These are phyloP conservation scores for Cordyceps farinosa DNA, from an alignment of 2,329 filamentous ascomycete genomes.

Conservation along the genomic window DNA sequence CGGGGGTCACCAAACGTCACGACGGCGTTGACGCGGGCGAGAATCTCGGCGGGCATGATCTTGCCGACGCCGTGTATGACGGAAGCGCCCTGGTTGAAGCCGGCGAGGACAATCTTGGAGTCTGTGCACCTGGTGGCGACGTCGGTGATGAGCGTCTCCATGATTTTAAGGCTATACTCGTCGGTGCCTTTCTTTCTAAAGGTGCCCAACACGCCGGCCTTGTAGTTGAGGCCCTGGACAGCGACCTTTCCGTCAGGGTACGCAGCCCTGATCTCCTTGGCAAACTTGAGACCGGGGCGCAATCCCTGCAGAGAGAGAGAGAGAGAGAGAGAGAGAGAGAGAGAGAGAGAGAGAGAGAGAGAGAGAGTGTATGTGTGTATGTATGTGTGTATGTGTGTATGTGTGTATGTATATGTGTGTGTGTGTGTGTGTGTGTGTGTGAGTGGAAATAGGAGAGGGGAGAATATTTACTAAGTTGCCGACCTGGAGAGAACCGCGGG, in stretches of 20 bases:
- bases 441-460: too few relatives aligned
- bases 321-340: background rate
- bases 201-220: slow-evolving; percentile 32
- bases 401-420: too few relatives aligned
- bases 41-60: slow-evolving; percentile 23
- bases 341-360: background rate
- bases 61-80: slow-evolving; percentile 28
- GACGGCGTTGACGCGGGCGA: slow-evolving; percentile 25
- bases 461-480: slow-evolving; percentile 21
- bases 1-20: slow-evolving; percentile 29
- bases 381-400: too few relatives aligned
- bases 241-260: slow-evolving; percentile 23
- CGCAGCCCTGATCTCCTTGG: slow-evolving; percentile 20
- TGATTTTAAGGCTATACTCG: background rate
- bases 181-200: slow-evolving; percentile 30
- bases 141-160: slow-evolving; percentile 28
- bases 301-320: slow-evolving; percentile 15
- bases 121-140: slow-evolving; percentile 36
- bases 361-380: too few relatives aligned
- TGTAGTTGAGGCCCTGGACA: slow-evolving; percentile 33
- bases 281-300: slow-evolving; percentile 21
- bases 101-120: slow-evolving; percentile 35
- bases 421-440: too few relatives aligned
- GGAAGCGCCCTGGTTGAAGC: slow-evolving; percentile 37
- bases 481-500: slow-evolving; percentile 25